phyloP scores from a whole-genome alignment of 2,329 filamentous ascomycete species.

The Epichloe gansuensis region DNA sequence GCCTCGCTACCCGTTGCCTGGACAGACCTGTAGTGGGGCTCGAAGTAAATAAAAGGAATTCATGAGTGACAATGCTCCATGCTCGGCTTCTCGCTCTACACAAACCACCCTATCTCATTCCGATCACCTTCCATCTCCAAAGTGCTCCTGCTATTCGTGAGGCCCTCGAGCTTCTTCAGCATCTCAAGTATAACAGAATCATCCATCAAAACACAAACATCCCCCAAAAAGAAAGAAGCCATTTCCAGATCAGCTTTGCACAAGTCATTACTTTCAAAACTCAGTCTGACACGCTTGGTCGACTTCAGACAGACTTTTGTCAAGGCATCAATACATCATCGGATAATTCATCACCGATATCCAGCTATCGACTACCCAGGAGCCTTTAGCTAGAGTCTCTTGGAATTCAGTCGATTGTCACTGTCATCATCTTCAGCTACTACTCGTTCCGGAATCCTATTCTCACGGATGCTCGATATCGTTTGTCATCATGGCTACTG shows the following conservation, averaged over 20 bases:
- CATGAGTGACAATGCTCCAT: conserved; percentile 11
- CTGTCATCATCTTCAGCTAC: conserved; percentile 30
- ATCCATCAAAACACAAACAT: neutral
- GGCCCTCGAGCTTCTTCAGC: conserved; percentile 11
- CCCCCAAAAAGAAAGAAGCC: neutral
- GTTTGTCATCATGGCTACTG: conserved; percentile 59
- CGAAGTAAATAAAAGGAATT: conserved; percentile 35
- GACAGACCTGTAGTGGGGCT: conserved; percentile 22
- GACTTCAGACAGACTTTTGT: conserved; percentile 27
- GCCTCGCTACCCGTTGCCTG: conserved; percentile 20
- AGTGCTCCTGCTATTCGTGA: neutral
- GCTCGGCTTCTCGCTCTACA: conserved; percentile 14
- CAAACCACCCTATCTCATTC: conserved; percentile 11
- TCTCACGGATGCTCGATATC: conserved; percentile 9
- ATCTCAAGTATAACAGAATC: conserved; percentile 12
- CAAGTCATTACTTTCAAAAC: conserved; percentile 22
- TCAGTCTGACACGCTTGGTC: conserved; percentile 25
- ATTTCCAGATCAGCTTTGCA: conserved; percentile 28
- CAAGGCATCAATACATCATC: conserved; percentile 34
- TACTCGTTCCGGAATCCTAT: conserved; percentile 27
- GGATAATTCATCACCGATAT: conserved; percentile 30
- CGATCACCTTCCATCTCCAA: conserved; percentile 7
- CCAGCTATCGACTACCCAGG: conserved; percentile 37
- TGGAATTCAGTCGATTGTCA: conserved; percentile 40
- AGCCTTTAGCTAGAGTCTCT: conserved; percentile 49